Conservation (phyloP, 148 eudicot species). For the Drosera capensis region DNA sequence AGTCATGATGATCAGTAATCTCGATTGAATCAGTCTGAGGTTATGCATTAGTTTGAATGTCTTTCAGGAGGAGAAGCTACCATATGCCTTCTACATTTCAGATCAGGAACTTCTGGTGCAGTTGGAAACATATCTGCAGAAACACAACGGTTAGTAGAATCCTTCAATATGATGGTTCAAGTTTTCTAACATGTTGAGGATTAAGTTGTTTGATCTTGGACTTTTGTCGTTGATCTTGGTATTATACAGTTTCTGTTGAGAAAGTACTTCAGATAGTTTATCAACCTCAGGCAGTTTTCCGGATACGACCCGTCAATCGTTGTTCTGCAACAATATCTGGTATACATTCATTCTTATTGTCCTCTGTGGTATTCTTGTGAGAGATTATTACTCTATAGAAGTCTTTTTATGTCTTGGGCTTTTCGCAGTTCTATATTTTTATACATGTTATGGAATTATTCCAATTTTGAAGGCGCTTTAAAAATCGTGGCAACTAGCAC, state of each 20-base stretch:
- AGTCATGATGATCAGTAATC: not conserved
- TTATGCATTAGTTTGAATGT: not conserved
- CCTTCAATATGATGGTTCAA: not conserved
- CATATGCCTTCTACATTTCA: constrained; percentile 84
- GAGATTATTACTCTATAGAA: too few relatives aligned
- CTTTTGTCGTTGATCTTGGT: constrained; percentile 6
- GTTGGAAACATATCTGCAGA: constrained; percentile 61
- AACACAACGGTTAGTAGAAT: constrained; percentile 48
- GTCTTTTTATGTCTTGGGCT: not conserved
- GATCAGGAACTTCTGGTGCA: constrained; percentile 67
- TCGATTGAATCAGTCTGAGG: not conserved
- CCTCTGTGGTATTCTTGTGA: not conserved
- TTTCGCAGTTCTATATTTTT: not conserved
- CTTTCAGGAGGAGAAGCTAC: constrained; percentile 77
- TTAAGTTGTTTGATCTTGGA: not conserved
- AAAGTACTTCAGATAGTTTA: constrained; percentile 78
- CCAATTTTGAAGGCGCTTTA: too few relatives aligned
- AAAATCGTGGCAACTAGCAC: not conserved
- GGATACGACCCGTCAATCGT: constrained; percentile 89
- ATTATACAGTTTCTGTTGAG: constrained; percentile 84
- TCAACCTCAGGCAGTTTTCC: constrained; percentile 93
- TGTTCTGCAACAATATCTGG: constrained; percentile 94
- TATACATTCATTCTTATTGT: constrained; percentile 7
- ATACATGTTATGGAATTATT: too few relatives aligned
- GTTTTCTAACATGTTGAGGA: not conserved